A percentile compares a stretch with the other conserved stretches of the same genome.
Evolutionary conservation across 768 basidiomycete species (phyloP).

Genomic region (Collybia nuda): DNA sequence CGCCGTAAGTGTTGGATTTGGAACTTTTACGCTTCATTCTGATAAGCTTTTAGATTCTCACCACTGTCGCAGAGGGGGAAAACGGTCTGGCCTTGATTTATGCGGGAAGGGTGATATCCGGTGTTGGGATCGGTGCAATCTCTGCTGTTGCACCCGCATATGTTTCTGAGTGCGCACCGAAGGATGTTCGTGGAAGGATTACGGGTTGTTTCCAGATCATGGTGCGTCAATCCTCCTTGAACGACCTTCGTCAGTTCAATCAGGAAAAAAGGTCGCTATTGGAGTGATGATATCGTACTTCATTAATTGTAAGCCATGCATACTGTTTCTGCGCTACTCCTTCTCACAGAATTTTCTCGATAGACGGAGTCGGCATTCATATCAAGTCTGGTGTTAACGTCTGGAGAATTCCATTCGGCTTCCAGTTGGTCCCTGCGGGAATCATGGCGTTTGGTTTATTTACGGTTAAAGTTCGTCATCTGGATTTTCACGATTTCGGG

Average conservation of each 20-base stretch:
- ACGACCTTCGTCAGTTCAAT: not conserved
- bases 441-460: slow-evolving; percentile 68
- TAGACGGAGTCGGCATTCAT: slow-evolving; percentile 64
- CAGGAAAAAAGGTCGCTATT: slow-evolving; percentile 48
- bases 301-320: slow-evolving; percentile 58
- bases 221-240: slow-evolving; percentile 30
- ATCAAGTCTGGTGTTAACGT: slow-evolving; percentile 44
- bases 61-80: slow-evolving; percentile 61
- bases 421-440: slow-evolving; percentile 78
- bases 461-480: slow-evolving; percentile 53
- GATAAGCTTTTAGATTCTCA: slow-evolving; percentile 54
- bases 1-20: slow-evolving; percentile 46
- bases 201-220: slow-evolving; percentile 88
- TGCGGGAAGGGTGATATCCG: slow-evolving; percentile 76
- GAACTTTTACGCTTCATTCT: not conserved
- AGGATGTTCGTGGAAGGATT: slow-evolving; percentile 82
- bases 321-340: not conserved
- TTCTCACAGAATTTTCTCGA: not conserved
- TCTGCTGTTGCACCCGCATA: slow-evolving; percentile 81
- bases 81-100: slow-evolving; percentile 76
- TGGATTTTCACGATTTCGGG: not conserved
- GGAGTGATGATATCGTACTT: slow-evolving; percentile 89
- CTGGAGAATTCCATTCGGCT: slow-evolving; percentile 76
- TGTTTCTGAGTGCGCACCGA: slow-evolving; percentile 87
- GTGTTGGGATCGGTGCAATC: slow-evolving; percentile 82